phyloP scores from a whole-genome alignment of 2,329 filamentous ascomycete species.

The Pseudogymnoascus sp. region DNA sequence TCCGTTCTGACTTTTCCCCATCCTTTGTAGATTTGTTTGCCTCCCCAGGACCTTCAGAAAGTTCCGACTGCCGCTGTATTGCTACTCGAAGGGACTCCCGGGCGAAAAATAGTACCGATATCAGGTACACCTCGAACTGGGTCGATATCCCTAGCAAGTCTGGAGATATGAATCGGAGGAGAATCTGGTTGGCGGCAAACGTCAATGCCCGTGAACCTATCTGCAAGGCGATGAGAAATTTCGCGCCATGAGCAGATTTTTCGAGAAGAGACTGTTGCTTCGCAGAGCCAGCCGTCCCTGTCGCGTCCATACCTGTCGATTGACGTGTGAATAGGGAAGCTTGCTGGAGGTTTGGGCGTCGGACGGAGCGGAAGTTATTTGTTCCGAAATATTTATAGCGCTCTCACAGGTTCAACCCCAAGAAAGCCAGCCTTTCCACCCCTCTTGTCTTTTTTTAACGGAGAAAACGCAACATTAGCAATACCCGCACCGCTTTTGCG shows the following conservation, averaged over 20 bases:
- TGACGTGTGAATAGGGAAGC: neutral
- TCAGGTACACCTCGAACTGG: slow-evolving; percentile 87
- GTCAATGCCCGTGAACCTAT: slow-evolving; percentile 80
- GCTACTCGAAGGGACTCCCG: slow-evolving; percentile 88
- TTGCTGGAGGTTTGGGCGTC: neutral
- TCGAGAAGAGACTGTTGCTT: slow-evolving; percentile 7
- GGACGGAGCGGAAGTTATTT: neutral
- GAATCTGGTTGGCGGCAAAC: slow-evolving; percentile 84
- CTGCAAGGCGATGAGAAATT: slow-evolving; percentile 82
- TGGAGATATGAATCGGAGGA: slow-evolving; percentile 82
- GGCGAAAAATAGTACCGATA: slow-evolving; percentile 90
- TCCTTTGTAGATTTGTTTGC: slow-evolving; percentile 11
- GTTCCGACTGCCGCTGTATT: slow-evolving; percentile 67
- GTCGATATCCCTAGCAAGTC: slow-evolving; percentile 76
- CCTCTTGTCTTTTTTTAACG: slow-evolving; percentile 63
- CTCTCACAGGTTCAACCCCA: slow-evolving; percentile 15
- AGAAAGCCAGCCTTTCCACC: slow-evolving; percentile 54
- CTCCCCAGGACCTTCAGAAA: slow-evolving; percentile 14
- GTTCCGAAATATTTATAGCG: neutral
- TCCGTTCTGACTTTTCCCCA: slow-evolving; percentile 14
- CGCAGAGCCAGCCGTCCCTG: neutral
- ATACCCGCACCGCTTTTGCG: slow-evolving; percentile 17
- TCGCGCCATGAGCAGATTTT: slow-evolving; percentile 53
- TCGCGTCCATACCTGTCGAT: slow-evolving; percentile 8
- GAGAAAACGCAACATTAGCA: slow-evolving; percentile 54